Conservation (phyloP, 176 grass and related monocot species). For the Luzula sylvatica region DNA sequence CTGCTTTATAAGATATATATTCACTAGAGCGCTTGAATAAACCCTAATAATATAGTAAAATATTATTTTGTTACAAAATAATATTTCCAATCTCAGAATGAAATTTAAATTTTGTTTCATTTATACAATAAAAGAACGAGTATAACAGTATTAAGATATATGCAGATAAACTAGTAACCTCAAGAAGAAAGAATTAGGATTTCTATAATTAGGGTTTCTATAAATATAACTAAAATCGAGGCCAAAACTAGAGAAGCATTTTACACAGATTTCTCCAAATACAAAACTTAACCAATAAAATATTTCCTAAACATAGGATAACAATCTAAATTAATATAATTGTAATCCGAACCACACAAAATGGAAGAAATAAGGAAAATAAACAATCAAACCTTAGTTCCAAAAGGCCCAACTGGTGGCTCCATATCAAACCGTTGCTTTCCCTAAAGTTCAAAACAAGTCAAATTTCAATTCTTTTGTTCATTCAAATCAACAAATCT, state of each 20-base stretch:
- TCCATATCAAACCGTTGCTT: conserved; percentile 89
- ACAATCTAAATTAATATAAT: not conserved
- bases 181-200: not conserved
- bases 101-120: too few species aligned
- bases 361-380: not conserved
- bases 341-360: too few species aligned
- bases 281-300: not conserved
- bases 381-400: conserved; percentile 65
- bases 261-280: not conserved
- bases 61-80: too few species aligned
- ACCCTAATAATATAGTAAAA: too few species aligned
- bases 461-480: not conserved
- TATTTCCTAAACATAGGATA: not conserved
- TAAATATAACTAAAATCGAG: too few species aligned
- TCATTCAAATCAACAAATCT: conserved; percentile 26
- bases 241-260: not conserved
- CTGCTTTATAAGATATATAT: too few species aligned
- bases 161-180: too few species aligned
- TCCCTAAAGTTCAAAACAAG: conserved; percentile 38
- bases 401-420: conserved; percentile 58
- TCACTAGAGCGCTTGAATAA: too few species aligned
- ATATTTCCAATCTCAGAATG: too few species aligned
- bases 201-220: too few species aligned
- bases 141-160: too few species aligned
- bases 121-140: too few species aligned